Evolutionary conservation across 164 flowering plant genomes (phyloP), one percentile per base, ranked within the genome.

Genomic region (Echeveria elegans): DNA sequence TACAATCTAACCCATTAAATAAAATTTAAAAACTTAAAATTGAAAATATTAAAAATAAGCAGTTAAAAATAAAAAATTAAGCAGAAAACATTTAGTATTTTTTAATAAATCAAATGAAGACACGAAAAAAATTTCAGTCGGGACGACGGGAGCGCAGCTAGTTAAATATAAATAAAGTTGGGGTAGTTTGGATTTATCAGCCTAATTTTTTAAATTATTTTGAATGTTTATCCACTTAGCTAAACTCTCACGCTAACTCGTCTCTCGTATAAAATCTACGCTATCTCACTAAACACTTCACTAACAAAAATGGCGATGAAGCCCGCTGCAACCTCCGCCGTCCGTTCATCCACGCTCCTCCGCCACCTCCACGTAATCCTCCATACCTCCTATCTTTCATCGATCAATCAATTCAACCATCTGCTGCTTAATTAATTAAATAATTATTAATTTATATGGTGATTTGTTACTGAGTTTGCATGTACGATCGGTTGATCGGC

Each of bases 251-350:
- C 45, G 45, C 45, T 40, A 47, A n/a, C 28, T 50, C 26, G 48
- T 43, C 19, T 53, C 23, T 26, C 31, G 31, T 53, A 53, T 53
- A 53, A 53, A 53, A 9, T 26, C 31, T 4, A 53, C 60, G 15
- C 45, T 11, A 40, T 11, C 45, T 34, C 45, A 40, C n/a, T 28
- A 10, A 11, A 11, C 60, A 24, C 60, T 10, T 53, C 31, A 11
- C 31, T 10, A 9, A 53, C 26, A 30, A 41, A 59, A 59, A 88
- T 88, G 94, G 87, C 94, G 72, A 80, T 82, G 92, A 82, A 73
- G 73, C 77, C 76, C 36, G 85, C 67, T 65, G 84, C 81, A 66
- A 58, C 77, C 0, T 59, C 87, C 41, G 86, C 85, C 11, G 43
- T 79, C 63, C 79, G 71, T 52, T 70, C 83, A 9, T 52, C 78